phyloP scores from a whole-genome alignment of 2,329 filamentous ascomycete genomes.

The Colletotrichum karsti region DNA sequence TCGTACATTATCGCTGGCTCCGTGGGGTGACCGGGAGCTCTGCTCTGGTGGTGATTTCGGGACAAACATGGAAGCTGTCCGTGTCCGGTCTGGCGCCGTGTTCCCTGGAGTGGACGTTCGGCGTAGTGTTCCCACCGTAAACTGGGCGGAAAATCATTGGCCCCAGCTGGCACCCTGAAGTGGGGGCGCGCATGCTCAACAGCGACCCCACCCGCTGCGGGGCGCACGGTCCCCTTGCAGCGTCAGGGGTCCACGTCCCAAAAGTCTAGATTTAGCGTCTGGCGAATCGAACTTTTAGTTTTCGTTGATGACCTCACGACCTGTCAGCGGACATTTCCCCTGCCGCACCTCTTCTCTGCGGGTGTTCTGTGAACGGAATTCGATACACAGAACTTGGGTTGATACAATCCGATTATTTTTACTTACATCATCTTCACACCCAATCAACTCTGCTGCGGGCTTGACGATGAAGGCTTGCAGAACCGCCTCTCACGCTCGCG shows the following conservation, averaged over 20 bases:
- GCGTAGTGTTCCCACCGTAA: background rate
- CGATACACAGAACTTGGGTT: background rate
- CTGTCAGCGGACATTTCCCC: constrained; percentile 15
- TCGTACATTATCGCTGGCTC: constrained; percentile 71
- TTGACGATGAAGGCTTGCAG: constrained; percentile 23
- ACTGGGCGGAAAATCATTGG: constrained; percentile 30
- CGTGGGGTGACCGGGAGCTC: background rate
- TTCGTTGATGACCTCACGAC: constrained; percentile 32
- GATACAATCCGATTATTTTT: background rate
- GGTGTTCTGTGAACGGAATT: background rate
- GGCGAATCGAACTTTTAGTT: constrained; percentile 29
- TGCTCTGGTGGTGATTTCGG: background rate
- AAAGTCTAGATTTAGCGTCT: constrained; percentile 23
- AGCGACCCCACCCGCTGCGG: constrained; percentile 22
- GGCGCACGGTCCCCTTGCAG: constrained; percentile 18
- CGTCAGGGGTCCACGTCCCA: constrained; percentile 19
- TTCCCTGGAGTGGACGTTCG: too few relatives aligned
- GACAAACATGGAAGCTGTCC: background rate
- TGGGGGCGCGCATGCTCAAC: constrained; percentile 1
- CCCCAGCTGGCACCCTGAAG: background rate
- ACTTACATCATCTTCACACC: background rate
- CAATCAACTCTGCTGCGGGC: background rate
- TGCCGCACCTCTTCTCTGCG: background rate
- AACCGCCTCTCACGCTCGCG: constrained; percentile 13
- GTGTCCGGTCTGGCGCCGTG: constrained; percentile 11